Evolutionary conservation across 306 rosid species (phyloP).

Genomic region (Begonia masoniana): DNA sequence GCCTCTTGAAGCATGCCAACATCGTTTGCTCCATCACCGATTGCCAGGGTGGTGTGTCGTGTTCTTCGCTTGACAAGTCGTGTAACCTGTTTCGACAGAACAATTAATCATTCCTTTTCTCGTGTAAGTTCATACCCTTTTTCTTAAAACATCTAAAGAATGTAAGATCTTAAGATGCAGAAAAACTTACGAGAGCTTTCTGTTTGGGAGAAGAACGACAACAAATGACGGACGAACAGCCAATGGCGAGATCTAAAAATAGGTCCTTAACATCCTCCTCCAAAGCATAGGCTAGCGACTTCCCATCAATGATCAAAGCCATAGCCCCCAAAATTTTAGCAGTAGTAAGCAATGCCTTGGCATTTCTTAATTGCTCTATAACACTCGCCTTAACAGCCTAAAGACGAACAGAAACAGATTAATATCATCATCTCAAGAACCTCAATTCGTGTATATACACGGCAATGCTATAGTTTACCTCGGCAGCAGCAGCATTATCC

Average conservation of each 20-base stretch:
- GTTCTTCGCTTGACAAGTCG: constrained; percentile 63
- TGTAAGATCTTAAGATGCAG: no score
- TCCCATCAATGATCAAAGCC: constrained; percentile 95
- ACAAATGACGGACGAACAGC: constrained; percentile 95
- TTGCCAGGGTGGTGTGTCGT: constrained; percentile 73
- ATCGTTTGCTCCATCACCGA: constrained; percentile 99
- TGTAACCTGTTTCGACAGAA: constrained; percentile 42
- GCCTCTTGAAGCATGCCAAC: constrained; percentile 99
- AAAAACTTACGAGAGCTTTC: constrained; percentile 73
- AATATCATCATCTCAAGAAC: no score
- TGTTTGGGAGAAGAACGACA: constrained; percentile 98
- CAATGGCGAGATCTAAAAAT: constrained; percentile 78
- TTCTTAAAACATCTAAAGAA: no score
- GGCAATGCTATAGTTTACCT: no score
- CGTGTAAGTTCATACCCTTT: no score
- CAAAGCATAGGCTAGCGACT: constrained; percentile 74
- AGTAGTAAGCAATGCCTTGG: constrained; percentile 28
- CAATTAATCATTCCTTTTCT: neutral
- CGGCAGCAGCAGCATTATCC: neutral
- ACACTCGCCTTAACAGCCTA: constrained; percentile 79
- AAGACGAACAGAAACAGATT: no score
- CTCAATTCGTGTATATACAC: no score
- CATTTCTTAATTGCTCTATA: constrained; percentile 48
- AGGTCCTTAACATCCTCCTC: constrained; percentile 68
- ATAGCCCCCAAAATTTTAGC: constrained; percentile 42